phyloP scores from a whole-genome alignment of 2,329 filamentous ascomycete species.

The Alternaria solani region DNA sequence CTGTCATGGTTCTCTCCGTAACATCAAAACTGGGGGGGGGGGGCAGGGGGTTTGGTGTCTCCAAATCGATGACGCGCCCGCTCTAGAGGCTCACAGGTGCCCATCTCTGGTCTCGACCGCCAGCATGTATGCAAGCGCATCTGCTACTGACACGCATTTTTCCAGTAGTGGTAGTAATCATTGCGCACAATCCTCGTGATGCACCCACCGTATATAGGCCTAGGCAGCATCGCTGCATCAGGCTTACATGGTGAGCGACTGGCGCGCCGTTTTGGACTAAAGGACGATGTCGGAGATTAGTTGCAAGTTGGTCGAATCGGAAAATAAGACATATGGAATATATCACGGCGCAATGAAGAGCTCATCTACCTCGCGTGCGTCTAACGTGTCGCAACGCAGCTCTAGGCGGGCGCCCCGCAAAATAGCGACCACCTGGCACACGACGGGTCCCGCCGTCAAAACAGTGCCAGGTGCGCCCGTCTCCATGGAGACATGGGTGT shows the following conservation, averaged over 20 bases:
- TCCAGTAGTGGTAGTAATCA: constrained; percentile 12
- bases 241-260: constrained; percentile 13
- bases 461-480: not conserved
- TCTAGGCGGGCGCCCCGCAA: constrained; percentile 18
- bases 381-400: not conserved
- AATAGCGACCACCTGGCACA: not conserved
- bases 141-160: constrained; percentile 9
- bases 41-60: constrained; percentile 3
- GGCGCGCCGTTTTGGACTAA: constrained; percentile 20
- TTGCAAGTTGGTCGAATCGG: constrained; percentile 15
- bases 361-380: constrained; percentile 20
- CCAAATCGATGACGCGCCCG: constrained; percentile 2
- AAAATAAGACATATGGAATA: constrained; percentile 14
- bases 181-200: constrained; percentile 8
- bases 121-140: constrained; percentile 1
- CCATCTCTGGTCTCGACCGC: not conserved
- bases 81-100: not conserved
- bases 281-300: constrained; percentile 21
- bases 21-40: not conserved
- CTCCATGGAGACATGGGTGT: not conserved
- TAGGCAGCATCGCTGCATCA: constrained; percentile 2
- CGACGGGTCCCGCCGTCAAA: constrained; percentile 1
- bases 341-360: constrained; percentile 12
- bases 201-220: constrained; percentile 8
- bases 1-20: constrained; percentile 6